Conservation (phyloP, 2,329 filamentous ascomycete genomes). For the Fusarium nygamai region DNA sequence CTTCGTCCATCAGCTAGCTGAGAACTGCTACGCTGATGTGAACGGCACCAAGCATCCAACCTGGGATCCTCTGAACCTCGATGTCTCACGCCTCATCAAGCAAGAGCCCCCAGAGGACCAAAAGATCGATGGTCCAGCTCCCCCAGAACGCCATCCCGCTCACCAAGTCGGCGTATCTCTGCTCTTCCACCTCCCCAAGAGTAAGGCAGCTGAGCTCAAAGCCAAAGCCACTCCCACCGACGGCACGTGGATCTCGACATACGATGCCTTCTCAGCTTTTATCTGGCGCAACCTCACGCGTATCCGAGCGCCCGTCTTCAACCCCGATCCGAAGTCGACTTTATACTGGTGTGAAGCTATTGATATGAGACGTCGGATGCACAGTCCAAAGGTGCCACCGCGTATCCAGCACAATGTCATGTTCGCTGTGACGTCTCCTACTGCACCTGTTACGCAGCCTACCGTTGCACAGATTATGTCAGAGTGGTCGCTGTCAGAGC, state of each 20-base stretch:
- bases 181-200: conserved; percentile 56
- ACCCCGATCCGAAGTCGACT: conserved; percentile 41
- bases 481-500: conserved; percentile 46
- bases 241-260: conserved; percentile 56
- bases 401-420: conserved; percentile 52
- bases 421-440: conserved; percentile 41
- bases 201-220: conserved; percentile 55
- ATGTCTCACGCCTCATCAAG: conserved; percentile 48
- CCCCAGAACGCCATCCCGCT: conserved; percentile 43
- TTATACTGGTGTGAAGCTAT: conserved; percentile 51
- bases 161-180: conserved; percentile 41
- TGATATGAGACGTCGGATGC: conserved; percentile 51
- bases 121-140: conserved; percentile 46
- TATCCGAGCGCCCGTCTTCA: conserved; percentile 48
- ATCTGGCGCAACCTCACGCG: conserved; percentile 53
- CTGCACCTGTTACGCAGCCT: conserved; percentile 41
- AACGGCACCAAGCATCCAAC: conserved; percentile 43
- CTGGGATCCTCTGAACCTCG: conserved; percentile 51
- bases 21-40: conserved; percentile 52
- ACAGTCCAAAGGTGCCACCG: conserved; percentile 44
- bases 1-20: conserved; percentile 52
- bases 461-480: conserved; percentile 49
- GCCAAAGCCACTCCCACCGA: conserved; percentile 46
- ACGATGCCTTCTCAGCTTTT: conserved; percentile 56
- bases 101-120: conserved; percentile 40